Conservation (phyloP, 345 rosid genomes). For the Physaria fendleri region DNA sequence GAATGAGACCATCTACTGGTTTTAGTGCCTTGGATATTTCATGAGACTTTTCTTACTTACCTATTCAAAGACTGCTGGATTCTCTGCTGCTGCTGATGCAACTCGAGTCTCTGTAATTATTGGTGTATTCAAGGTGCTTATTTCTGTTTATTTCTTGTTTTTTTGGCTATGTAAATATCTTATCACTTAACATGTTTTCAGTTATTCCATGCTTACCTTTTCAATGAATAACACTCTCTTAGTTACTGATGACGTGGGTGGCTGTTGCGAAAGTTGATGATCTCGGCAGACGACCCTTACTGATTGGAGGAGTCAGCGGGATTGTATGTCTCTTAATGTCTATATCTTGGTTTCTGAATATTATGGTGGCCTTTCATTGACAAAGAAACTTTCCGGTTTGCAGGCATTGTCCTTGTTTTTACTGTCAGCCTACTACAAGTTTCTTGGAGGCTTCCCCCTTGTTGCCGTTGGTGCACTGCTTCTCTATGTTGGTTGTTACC, state of each 20-base stretch:
- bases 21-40: neutral
- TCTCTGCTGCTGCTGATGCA: conserved; percentile 97
- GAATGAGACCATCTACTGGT: neutral
- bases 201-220: neutral
- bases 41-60: conserved; percentile 3
- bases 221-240: conserved; percentile 10
- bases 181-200: neutral
- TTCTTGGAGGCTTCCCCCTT: conserved; percentile 58
- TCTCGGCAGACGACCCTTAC: conserved; percentile 87
- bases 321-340: conserved; percentile 52
- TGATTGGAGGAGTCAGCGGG: conserved; percentile 90
- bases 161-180: neutral
- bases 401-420: conserved; percentile 78
- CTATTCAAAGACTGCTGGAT: conserved; percentile 70
- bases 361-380: neutral
- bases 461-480: conserved; percentile 83
- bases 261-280: conserved; percentile 88
- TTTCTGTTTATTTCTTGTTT: neutral
- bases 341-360: neutral
- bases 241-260: conserved; percentile 83
- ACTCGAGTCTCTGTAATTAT: conserved; percentile 83
- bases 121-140: conserved; percentile 76
- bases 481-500: conserved; percentile 91
- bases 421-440: conserved; percentile 76
- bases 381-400: conserved; percentile 1